Evolutionary conservation across 371 early-diverging fungal species (phyloP), one percentile per base, ranked within the genome.

Genomic region (Circinella minor): DNA sequence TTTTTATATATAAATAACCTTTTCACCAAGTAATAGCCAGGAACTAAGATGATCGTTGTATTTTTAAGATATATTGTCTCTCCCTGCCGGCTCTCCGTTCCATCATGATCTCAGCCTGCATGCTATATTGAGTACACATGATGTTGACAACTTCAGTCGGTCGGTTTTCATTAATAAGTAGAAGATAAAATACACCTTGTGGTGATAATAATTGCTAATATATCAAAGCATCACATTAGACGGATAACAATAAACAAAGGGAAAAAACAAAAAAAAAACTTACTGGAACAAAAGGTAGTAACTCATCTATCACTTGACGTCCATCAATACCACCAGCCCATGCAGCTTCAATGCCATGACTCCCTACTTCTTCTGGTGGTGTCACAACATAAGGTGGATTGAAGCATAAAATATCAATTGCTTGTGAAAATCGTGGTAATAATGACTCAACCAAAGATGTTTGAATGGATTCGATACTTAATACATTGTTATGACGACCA

Each of bases 251-350:
- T 6, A 43, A 43, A 43, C 43, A 43, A 9, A 43, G 6, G 1
- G 1, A 43, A 43, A 17, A 13, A 66, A 18, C 55, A 13, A 46
- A 55, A 1, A 55, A 9, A 15, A 1, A 27, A 62, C 76, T 72
- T 78, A 90, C 90, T 72, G 82, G 74, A n/a, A 97, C 80, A 47
- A 79, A 75, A 0, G 94, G 94, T 20, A 98, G 74, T 60, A 96
- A 78, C 62, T 77, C 73, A 81, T 98, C 96, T 65, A 97, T 93
- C 5, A 99, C 96, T 68, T 93, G 91, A 46, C 98, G 83, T 13
- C 99, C 99, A 69, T 93, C 88, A 15, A 89, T 82, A 4, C 99
- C 99, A 13, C 99, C 99, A 0, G 97, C 98, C 97, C 97, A 98
- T 0, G 95, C 83, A 1, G 95, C 94, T 49, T 89, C 93, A 63